Evolutionary conservation across 495 filamentous ascomycete genomes (phyloP), one percentile per base, ranked within the genome.

Genomic region (Sphaerosporella brunnea): DNA sequence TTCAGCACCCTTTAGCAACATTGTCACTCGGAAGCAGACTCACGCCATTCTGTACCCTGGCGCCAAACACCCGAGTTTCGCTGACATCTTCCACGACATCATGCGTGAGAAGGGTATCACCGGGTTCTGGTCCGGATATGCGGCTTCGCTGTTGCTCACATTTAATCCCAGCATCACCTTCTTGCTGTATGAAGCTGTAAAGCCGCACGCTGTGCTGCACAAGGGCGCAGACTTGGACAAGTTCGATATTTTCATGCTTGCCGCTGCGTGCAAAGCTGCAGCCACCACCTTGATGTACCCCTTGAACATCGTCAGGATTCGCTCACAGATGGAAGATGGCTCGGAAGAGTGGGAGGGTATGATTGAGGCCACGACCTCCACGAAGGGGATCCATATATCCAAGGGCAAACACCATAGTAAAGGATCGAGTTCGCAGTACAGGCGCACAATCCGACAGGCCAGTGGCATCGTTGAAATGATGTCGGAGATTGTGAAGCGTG

Each of bases 101-200:
- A 63, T 66, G 9, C 48, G 63, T 1, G 82, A 90, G 58, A 80
- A 82, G 55, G 88, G 86, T 0, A 43, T 88, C 5, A 55, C 59
- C 18, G 86, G 86, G 0, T 82, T 93, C 53, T 94, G 88, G 87
- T 82, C 84, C 0, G 88, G 88, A 2, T 94, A 94, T 63, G 80
- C 80, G 10, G 85, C 85, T 0, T 74, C 72, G 23, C 62, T 90
- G 42, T 69, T 93, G 41, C 62, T 95, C 25, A 87, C 87, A 0
- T 66, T 94, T 0, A 94, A 95, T 56, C 87, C 87, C 7, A 77
- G 77, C 41, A 67, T 93, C 47, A 94, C 88, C 0, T 87, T 93
- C 56, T 77, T 88, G 53, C 66, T 93, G 15, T 81, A 93, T 53
- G 77, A 80, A 52, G 55, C 75, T 5, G 64, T 88, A 5, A 79